Base-by-base conservation (phyloP, 192 early-diverging fungal genomes). In the Powellomyces hirtus region DNA sequence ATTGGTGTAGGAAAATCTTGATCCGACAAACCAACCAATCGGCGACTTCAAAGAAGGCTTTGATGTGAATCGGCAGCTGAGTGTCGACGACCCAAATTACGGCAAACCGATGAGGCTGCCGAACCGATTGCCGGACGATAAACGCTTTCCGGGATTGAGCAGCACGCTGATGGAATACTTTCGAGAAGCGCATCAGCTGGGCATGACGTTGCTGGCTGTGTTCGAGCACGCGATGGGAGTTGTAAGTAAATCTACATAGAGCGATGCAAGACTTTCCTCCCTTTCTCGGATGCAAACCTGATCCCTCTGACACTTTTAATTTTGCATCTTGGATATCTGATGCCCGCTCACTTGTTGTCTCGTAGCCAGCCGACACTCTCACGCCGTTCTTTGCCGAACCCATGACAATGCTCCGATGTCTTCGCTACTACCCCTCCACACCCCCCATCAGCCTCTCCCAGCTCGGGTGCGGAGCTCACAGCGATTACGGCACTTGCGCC, bases 391-490 rank as follows among this genome's bases (percentile, higher is more conserved):
- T 52, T 52, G 51, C 13, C 10, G 51, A 52, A 24, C 51, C 51
- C 7, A 52, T 52, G 51, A 52, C 51, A 10, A 52, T 52, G 51
- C 24, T 52, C 11, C 51, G 51, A 8, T 24, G 18, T 24, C 51
- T 52, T 52, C 51, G 51, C 8, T 52, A 52, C 24, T 24, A 52
- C 24, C 51, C 51, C 10, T 52, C 51, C 7, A 24, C 8, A 24
- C 18, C 18, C 11, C 51, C 51, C 51, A 27, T 52, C 13, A 8
- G 7, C 7, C 51, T 52, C 51, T 13, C 18, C 51, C 51, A 52
- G 13, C 51, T 52, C 11, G 51, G 72, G 58, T 84, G 81, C 40
- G 81, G 83, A 20, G 82, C 83, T n/a, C 81, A 84, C 61, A 79
- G 73, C n/a, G 81, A 77, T 37, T 83, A 69, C 51, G 57, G 81